Base-by-base conservation (phyloP, 768 basidiomycete genomes). In the Lactifluus piperatus region DNA sequence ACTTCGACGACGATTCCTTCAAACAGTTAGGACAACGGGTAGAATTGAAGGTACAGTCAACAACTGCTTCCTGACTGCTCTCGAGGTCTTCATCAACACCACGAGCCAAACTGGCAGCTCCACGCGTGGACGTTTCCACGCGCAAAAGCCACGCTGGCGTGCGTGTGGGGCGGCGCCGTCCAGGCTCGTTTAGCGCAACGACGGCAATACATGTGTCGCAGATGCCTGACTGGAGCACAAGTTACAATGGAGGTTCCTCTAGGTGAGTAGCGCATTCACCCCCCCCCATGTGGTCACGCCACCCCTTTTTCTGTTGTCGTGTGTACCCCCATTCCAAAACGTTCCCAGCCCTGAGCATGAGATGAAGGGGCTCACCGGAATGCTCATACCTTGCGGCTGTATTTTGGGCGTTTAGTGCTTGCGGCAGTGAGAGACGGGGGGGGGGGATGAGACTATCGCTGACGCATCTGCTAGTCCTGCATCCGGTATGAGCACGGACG, bases 201-300 rank as follows among this genome's bases (percentile, higher is more conserved):
- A 53, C 53, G 46, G 37, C 58, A 18, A 69, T 60, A 2, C 70
- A 68, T 24, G 60, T 69, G 29, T 62, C 64, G 41, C 70, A 72
- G 57, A 71, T 71, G 59, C 67, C 83, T 64, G 89, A 84, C 64
- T 82, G 89, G 84, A 92, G 88, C 67, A 91, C 89, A 13, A 91
- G 89, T 64, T 92, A 92, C 72, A 86, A 90, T 58, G 90, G 85
- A 29, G 90, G 90, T 46, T 88, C 88, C 34, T 91, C 88, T 10
- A 82, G 86, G 88, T 86, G 66, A 62, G 80, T 66, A 41, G n/a
- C 24, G 16, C 24, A 36, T 60, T 20, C 41, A 6, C 8, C 1
- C n/a, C n/a, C n/a, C n/a, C n/a, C 36, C 8, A 18, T 7, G 8
- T 26, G 24, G 9, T 39, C 34, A 18, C 22, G 7, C 4, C 11